Evolutionary conservation across 2,329 filamentous ascomycete species (phyloP), one percentile per base, ranked within the genome.

Genomic region (Sporothrix phasma): DNA sequence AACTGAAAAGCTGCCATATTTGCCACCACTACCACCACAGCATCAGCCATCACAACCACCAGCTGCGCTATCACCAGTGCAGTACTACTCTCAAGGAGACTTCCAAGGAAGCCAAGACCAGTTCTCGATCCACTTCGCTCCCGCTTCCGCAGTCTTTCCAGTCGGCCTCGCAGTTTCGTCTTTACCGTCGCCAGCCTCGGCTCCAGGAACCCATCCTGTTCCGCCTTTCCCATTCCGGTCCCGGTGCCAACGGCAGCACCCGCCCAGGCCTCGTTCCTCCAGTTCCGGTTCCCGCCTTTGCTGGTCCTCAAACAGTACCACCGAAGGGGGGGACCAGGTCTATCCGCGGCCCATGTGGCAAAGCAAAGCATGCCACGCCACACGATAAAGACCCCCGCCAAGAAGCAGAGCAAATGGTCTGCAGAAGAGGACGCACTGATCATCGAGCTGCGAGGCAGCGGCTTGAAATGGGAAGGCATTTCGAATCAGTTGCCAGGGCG

Each of bases 401-500:
- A 94, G 79, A 95, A 93, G 77, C 92, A 97, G 75, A 96, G 90
- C 73, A 97, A 97, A 76, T 97, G 94, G 94, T 95, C 90, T 5
- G 81, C 88, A 0, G 91, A 97, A 67, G 93, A 97, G 75, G 92
- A 97, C 75, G 85, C 89, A n/a, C 79, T 94, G 58, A 96, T 96
- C 70, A 96, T 97, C 71, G 90, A 95, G 74, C 83, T 97, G 67
- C 86, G 93, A 65, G 90, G 91, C 43, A 87, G 87, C 70, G 90
- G 90, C 8, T 96, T 97, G 91, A 97, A 97, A 74, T 97, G 93
- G 94, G 93, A 97, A 73, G 93, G 97, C 75, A 97, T 97, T 71
- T 95, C 91, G 67, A 95, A 93, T 78, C 85, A 88, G 63, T 79
- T 97, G 59, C 92, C 92, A 2, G 93, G 93, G 67, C 85, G 94